These are phyloP conservation scores for Cystoderma amianthinum DNA, from an alignment of 768 basidiomycete species.

Conservation along the genomic window DNA sequence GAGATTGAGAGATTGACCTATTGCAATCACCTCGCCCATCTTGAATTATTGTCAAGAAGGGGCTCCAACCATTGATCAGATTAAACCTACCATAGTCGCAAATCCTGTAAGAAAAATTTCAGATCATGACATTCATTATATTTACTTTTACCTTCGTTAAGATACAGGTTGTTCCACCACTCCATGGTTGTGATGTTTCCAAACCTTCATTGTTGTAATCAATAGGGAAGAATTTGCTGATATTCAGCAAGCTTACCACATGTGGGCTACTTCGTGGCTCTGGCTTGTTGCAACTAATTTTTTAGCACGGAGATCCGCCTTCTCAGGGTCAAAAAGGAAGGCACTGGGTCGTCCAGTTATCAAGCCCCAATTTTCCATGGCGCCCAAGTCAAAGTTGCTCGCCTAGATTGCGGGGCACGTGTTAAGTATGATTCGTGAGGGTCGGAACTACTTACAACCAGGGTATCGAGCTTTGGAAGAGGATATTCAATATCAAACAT, in stretches of 20 bases:
- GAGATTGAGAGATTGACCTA: too few relatives aligned
- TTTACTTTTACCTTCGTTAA: constrained; percentile 72
- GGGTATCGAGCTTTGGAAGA: too few relatives aligned
- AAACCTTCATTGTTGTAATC: constrained; percentile 45
- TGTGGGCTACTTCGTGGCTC: constrained; percentile 83
- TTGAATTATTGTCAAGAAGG: too few relatives aligned
- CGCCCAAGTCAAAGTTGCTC: too few relatives aligned
- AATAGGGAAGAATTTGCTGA: background rate
- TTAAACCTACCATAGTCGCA: constrained; percentile 79
- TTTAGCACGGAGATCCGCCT: constrained; percentile 64
- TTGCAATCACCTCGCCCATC: too few relatives aligned
- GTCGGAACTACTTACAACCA: too few relatives aligned
- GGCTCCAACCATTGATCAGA: too few relatives aligned
- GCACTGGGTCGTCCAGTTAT: constrained; percentile 85
- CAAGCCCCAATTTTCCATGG: constrained; percentile 94
- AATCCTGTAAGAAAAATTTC: constrained; percentile 68
- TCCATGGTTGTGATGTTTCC: constrained; percentile 92
- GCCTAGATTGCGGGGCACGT: too few relatives aligned
- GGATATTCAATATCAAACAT: constrained; percentile 93
- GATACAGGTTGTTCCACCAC: constrained; percentile 85
- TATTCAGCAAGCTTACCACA: constrained; percentile 45
- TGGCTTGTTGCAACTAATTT: constrained; percentile 74
- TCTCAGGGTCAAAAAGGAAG: constrained; percentile 75
- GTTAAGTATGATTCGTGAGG: too few relatives aligned
- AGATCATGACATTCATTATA: too few relatives aligned